Evolutionary conservation across 2,329 filamentous ascomycete genomes (phyloP).

Genomic region (Epichloe glyceriae): DNA sequence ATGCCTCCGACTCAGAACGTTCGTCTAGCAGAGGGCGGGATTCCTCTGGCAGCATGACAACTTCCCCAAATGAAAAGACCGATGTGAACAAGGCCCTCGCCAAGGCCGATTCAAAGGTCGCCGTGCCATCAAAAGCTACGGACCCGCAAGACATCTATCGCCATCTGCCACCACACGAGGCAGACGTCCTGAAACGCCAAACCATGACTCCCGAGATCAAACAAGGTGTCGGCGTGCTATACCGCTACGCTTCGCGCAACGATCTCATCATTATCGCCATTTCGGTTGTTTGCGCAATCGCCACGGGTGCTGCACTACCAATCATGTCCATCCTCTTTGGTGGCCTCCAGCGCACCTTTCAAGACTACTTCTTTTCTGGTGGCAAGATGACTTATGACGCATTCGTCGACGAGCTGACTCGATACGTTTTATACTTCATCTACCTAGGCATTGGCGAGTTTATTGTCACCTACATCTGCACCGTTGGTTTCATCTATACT

Average conservation of each 20-base stretch:
- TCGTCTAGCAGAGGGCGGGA: conserved; percentile 1
- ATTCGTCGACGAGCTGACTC: conserved; percentile 48
- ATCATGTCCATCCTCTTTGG: conserved; percentile 77
- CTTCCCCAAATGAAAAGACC: conserved; percentile 1
- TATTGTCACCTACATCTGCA: conserved; percentile 62
- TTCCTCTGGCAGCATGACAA: conserved; percentile 5
- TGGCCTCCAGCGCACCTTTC: conserved; percentile 59
- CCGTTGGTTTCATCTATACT: conserved; percentile 80
- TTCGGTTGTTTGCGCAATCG: conserved; percentile 52
- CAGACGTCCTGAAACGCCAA: conserved; percentile 53
- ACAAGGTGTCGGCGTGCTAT: conserved; percentile 52
- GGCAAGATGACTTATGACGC: conserved; percentile 31
- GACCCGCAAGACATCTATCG: conserved; percentile 40
- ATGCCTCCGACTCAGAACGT: conserved; percentile 1
- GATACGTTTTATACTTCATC: conserved; percentile 68
- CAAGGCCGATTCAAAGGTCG: conserved; percentile 9
- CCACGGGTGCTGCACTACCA: conserved; percentile 61
- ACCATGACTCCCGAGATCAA: conserved; percentile 51
- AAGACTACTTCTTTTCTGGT: conserved; percentile 41
- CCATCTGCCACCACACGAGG: conserved; percentile 53
- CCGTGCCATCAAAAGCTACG: conserved; percentile 16
- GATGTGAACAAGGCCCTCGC: conserved; percentile 5
- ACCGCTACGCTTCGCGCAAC: conserved; percentile 53
- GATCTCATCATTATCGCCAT: conserved; percentile 53
- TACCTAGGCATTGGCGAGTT: conserved; percentile 78